A percentile compares a stretch with the other conserved stretches of the same genome.
phyloP scores from a whole-genome alignment of 805 yeast genomes.

The Yamadazyma nakazawae region DNA sequence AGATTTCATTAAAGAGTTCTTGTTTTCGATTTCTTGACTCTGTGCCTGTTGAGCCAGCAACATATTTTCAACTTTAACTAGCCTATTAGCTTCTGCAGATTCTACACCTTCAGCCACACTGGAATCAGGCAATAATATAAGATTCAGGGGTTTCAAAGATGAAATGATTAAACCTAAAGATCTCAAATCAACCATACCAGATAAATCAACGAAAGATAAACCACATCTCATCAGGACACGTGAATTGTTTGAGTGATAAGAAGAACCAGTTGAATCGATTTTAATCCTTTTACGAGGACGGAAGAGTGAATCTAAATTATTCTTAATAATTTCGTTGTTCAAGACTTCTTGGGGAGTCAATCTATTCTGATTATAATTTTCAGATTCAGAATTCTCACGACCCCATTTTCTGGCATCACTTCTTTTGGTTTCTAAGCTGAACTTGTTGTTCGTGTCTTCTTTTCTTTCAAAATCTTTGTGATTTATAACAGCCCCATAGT shows the following conservation, averaged over 20 bases:
- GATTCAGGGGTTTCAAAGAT: conserved; percentile 70
- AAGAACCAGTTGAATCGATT: conserved; percentile 17
- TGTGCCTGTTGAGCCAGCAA: conserved; percentile 31
- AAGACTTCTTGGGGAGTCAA: conserved; percentile 43
- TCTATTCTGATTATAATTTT: conserved; percentile 23
- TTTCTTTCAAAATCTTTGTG: conserved; percentile 57
- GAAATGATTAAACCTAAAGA: conserved; percentile 78
- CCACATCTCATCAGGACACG: conserved; percentile 55
- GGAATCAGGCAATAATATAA: conserved; percentile 54
- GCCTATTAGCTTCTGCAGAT: conserved; percentile 26
- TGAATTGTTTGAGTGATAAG: conserved; percentile 12
- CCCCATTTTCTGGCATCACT: conserved; percentile 28
- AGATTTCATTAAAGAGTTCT: conserved; percentile 16
- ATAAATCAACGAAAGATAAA: conserved; percentile 71
- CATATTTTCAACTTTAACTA: conserved; percentile 22
- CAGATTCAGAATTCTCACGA: conserved; percentile 19
- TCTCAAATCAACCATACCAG: conserved; percentile 80
- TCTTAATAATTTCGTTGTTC: conserved; percentile 38
- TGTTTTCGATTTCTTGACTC: conserved; percentile 21
- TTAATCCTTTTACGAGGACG: conserved; percentile 48
- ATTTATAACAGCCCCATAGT: conserved; percentile 80
- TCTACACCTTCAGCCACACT: conserved; percentile 20
- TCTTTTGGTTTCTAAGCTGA: conserved; percentile 38
- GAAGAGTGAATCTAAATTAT: conserved; percentile 46
- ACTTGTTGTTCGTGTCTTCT: conserved; percentile 45